Base-by-base conservation (phyloP, 2,329 filamentous ascomycete species). In the Teratosphaeria viscida region DNA sequence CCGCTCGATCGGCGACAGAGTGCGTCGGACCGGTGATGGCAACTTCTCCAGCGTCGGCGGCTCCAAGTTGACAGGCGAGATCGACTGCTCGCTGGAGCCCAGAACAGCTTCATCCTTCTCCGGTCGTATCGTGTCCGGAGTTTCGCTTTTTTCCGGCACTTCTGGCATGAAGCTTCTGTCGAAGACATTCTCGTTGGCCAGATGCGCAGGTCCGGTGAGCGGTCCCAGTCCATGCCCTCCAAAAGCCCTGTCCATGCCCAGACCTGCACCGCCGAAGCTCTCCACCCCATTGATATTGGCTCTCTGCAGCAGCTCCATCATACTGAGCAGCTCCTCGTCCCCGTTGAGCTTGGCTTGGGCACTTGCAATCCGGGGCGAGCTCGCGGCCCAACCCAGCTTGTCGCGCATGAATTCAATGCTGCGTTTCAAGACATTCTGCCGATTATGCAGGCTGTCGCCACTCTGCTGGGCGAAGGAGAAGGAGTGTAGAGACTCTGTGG, bases 401-500 rank as follows among this genome's bases (percentile, higher is more conserved):
- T 96, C 91, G 70, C 89, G 88, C 88, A 99, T 95, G 71, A 97
- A 96, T 73, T 97, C 94, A 70, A 96, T 87, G 8, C 92, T 95
- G 61, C 92, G 84, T 76, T 95, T 96, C 69, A 99, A 74, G 37
- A 96, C 88, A 78, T 90, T 95, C 73, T 97, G 92, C 58, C 94
- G 87, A 72, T 85, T 96, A 72, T 96, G 89, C 59, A 97, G 81
- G 63, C 90, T 85, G 63, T 97, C 92, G 70, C 96, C 92, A 2
- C 92, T 92, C 74, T 96, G 92, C 67, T 95, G 90, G 49, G 94
- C 90, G 74, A 99, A 99, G 12, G 92, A 97, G 77, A 99, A 99
- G 1, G 94, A 99, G 75, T 99, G 94, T 54, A 99, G 79, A 5
- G 94, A 99, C 72, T 99, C 94, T 67, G 90, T 90, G 1, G 94